phyloP scores from a whole-genome alignment of 352 stramenopile species.

The Phytophthora fragariaefolia region DNA sequence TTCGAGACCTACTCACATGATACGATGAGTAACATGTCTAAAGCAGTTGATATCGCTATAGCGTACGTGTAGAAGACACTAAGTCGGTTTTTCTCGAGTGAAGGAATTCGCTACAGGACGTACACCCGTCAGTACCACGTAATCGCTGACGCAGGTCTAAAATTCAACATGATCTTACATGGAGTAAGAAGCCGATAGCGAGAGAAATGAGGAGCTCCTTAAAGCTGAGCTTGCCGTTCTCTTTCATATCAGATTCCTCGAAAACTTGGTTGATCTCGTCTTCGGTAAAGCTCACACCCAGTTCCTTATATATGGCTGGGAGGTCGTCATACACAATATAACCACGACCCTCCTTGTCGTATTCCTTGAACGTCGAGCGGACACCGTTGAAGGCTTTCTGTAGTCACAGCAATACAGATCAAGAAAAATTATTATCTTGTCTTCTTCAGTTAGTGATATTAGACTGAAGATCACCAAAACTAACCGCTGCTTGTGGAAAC shows the following conservation, averaged over 20 bases:
- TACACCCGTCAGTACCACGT: neutral
- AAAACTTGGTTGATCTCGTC: slow-evolving; percentile 71
- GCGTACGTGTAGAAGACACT: slow-evolving; percentile 66
- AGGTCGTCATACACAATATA: slow-evolving; percentile 73
- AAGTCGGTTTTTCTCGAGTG: slow-evolving; percentile 57
- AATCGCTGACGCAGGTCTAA: neutral
- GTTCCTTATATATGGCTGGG: slow-evolving; percentile 59
- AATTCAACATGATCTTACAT: slow-evolving; percentile 51
- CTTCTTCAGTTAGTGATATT: neutral
- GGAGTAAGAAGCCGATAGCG: slow-evolving; percentile 76
- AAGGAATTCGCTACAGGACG: slow-evolving; percentile 52
- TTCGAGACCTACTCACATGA: slow-evolving; percentile 2
- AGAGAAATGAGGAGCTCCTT: slow-evolving; percentile 86
- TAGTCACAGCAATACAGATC: neutral
- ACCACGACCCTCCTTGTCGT: slow-evolving; percentile 59
- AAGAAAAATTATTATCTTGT: neutral
- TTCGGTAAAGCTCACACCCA: slow-evolving; percentile 65
- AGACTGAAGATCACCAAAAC: neutral
- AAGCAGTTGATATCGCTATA: too few species aligned
- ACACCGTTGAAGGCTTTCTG: slow-evolving; percentile 75
- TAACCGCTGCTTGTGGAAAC: slow-evolving; percentile 58
- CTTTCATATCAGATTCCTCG: slow-evolving; percentile 75
- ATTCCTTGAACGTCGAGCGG: slow-evolving; percentile 64
- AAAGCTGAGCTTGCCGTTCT: slow-evolving; percentile 75
- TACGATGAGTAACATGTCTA: neutral